Evolutionary conservation across 2,329 filamentous ascomycete species (phyloP).

Genomic region (Dactylellina parvicollis): DNA sequence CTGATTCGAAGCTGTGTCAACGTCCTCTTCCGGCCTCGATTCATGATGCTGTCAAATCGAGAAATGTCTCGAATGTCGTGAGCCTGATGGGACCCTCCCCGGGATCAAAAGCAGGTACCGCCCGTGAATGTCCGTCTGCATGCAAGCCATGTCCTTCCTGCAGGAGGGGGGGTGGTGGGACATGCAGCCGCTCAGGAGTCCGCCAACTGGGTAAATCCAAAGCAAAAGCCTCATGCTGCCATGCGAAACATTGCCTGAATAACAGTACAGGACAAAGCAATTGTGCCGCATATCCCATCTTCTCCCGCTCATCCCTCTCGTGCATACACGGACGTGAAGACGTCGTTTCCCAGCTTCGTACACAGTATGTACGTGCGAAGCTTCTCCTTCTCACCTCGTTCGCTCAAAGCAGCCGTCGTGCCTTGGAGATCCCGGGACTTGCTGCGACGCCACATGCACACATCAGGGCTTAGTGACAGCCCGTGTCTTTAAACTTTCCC

Average conservation of each 20-base stretch:
- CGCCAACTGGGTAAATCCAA: background rate
- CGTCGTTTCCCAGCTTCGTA: too few relatives aligned
- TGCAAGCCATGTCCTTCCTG: too few relatives aligned
- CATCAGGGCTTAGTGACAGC: background rate
- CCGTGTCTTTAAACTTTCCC: background rate
- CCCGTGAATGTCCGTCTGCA: too few relatives aligned
- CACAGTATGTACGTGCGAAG: too few relatives aligned
- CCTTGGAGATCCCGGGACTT: background rate
- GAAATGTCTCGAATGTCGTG: too few relatives aligned
- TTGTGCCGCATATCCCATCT: background rate
- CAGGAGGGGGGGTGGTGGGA: too few relatives aligned
- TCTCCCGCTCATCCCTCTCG: too few relatives aligned
- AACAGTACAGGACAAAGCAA: background rate
- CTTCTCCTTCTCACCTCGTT: too few relatives aligned
- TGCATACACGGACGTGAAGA: too few relatives aligned
- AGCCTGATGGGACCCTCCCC: too few relatives aligned
- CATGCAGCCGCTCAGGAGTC: background rate
- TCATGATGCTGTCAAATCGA: too few relatives aligned
- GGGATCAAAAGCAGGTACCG: background rate
- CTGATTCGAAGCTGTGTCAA: background rate
- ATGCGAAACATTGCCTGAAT: slow-evolving; percentile 32
- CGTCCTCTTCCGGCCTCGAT: background rate
- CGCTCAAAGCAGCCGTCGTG: too few relatives aligned
- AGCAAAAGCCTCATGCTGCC: background rate
- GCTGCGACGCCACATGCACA: slow-evolving; percentile 21